Evolutionary conservation across 345 rosid species (phyloP).

Genomic region (Erucastrum elatum): DNA sequence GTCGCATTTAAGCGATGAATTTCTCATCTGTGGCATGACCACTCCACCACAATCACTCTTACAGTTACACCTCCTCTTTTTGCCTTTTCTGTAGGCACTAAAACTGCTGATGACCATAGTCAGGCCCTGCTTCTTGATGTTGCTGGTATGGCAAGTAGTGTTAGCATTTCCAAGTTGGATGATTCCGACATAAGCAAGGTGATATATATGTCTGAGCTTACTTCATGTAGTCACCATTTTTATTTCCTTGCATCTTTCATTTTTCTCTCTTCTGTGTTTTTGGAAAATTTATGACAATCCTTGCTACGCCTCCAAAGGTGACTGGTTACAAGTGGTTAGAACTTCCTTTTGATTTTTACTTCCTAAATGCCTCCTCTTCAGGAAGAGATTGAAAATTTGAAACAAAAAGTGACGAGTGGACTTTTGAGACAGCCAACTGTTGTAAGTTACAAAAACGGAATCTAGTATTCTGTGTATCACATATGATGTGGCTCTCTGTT

Average conservation of each 20-base stretch:
- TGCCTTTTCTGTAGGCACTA: conserved; percentile 14
- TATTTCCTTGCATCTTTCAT: not conserved
- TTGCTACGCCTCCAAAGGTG: not conserved
- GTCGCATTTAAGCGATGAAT: not conserved
- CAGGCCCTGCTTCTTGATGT: conserved; percentile 18
- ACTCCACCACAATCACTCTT: conserved; percentile 1
- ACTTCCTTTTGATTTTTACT: not conserved
- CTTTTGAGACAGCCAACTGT: conserved; percentile 37
- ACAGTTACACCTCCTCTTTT: not conserved
- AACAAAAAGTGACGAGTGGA: conserved; percentile 31
- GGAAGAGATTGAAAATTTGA: conserved; percentile 36
- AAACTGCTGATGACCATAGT: conserved; percentile 8
- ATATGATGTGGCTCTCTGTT: not conserved
- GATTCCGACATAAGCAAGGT: conserved; percentile 41
- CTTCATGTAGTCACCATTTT: not conserved
- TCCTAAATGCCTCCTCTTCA: conserved; percentile 8
- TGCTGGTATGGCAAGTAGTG: conserved; percentile 22
- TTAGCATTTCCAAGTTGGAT: conserved; percentile 32
- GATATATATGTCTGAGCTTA: conserved; percentile 1
- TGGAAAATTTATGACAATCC: not conserved
- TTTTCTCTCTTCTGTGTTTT: conserved; percentile 1
- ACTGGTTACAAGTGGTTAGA: conserved; percentile 1
- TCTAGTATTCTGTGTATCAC: not conserved
- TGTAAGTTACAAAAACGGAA: conserved; percentile 19
- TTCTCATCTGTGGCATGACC: conserved; percentile 1